Conservation (phyloP, 2,329 filamentous ascomycete genomes). For the Davidsoniella virescens region DNA sequence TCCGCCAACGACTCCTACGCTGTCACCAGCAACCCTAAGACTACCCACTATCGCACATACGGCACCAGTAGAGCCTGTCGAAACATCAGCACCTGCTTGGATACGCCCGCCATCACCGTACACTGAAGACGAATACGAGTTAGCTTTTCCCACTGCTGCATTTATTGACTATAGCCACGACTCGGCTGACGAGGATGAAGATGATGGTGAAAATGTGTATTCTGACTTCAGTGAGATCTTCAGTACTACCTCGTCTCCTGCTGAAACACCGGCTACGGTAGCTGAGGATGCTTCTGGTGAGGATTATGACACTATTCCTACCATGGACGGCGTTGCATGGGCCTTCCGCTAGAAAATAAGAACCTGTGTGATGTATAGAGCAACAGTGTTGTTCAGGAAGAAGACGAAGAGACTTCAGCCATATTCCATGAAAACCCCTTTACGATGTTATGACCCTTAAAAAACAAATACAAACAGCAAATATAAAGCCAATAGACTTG, state of each 20-base stretch:
- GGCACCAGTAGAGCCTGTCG: background rate
- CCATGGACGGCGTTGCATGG: conserved; percentile 37
- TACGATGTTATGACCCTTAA: too few species aligned
- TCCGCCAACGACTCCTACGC: background rate
- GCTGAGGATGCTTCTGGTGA: too few species aligned
- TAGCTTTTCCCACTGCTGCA: conserved; percentile 31
- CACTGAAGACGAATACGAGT: conserved; percentile 28
- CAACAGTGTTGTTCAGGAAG: too few species aligned
- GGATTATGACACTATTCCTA: too few species aligned
- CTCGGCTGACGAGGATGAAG: conserved; percentile 26
- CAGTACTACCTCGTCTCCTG: background rate
- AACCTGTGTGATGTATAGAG: too few species aligned
- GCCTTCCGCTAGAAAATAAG: conserved; percentile 14
- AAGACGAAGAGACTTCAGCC: too few species aligned
- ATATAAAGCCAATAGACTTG: too few species aligned
- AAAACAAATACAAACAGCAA: too few species aligned
- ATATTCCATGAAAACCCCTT: too few species aligned
- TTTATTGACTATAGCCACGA: conserved; percentile 15
- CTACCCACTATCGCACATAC: too few species aligned
- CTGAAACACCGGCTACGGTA: too few species aligned
- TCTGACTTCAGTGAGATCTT: conserved; percentile 39
- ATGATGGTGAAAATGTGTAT: conserved; percentile 35
- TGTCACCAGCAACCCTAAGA: too few species aligned
- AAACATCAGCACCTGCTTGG: background rate
- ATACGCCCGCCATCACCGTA: conserved; percentile 14